Evolutionary conservation across 768 basidiomycete species (phyloP), one percentile per base, ranked within the genome.

Genomic region (Megacollybia marginata): DNA sequence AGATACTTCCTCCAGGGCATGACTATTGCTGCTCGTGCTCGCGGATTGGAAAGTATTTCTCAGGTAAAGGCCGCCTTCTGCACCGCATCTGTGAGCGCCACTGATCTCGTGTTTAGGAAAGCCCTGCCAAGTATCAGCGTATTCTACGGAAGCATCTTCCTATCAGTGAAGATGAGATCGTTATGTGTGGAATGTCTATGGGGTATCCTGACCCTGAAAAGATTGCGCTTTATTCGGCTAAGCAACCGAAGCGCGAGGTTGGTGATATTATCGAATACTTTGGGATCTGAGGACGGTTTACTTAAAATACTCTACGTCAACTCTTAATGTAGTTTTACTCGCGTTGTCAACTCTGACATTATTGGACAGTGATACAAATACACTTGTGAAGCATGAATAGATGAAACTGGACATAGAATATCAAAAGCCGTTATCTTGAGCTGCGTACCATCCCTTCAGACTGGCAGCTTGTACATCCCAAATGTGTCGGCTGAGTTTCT

Each of bases 181-280:
- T 57, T 20, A 47, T 48, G 4, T 18, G 43, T 16, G 52, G 36
- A 4, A 53, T 57, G 51, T 46, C 44, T 4, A 51, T 55, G 49
- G 56, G 56, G 10, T 55, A 57, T 36, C 56, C 56, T 5, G 56
- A 57, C 42, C 38, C 51, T 45, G 54, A 57, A 16, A 52, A 54
- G 12, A 33, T 57, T 40, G 51, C 36, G 1, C 43, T 49, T n/a
- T 51, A 45, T 23, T 53, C 48, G 47, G 51, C 48, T 1, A 48
- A 47, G 35, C 56, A 52, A 16, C 48, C 51, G 9, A 55, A 55
- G 52, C 42, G 54, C 28, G 52, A 52, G n/a, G 54, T 57, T 12
- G 45, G 47, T 5, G 54, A 57, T 45, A 55, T 57, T 13, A 34
- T 53, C 12, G 54, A 55, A 36, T 55, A 51, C 34, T 46, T 40